Conservation (phyloP, 2,329 filamentous ascomycete species). For the Ascochyta koolunga region DNA sequence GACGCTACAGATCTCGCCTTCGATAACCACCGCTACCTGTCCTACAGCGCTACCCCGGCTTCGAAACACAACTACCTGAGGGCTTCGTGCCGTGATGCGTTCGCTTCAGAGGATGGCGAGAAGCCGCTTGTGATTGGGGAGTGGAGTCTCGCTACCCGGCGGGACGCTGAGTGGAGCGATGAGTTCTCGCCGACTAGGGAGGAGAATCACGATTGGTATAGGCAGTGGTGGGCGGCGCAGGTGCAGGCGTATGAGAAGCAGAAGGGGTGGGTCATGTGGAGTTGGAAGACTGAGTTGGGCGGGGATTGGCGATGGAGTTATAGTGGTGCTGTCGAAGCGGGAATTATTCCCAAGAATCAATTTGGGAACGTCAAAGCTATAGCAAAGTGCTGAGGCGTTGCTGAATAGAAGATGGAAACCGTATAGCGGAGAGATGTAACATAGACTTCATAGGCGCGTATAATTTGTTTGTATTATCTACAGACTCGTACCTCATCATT, state of each 20-base stretch:
- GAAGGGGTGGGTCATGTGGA: slow-evolving; percentile 66
- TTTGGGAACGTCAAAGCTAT: not conserved
- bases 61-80: slow-evolving; percentile 58
- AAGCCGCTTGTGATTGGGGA: slow-evolving; percentile 63
- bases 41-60: slow-evolving; percentile 49
- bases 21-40: slow-evolving; percentile 65
- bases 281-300: slow-evolving; percentile 61
- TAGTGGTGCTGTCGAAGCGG: slow-evolving; percentile 23
- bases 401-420: not conserved
- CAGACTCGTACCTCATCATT: not conserved
- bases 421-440: not conserved
- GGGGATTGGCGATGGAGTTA: slow-evolving; percentile 59
- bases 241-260: slow-evolving; percentile 60
- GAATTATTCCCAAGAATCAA: slow-evolving; percentile 1
- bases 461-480: slow-evolving; percentile 4
- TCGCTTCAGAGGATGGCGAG: slow-evolving; percentile 48
- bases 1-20: slow-evolving; percentile 54
- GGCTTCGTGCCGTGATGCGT: slow-evolving; percentile 55
- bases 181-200: slow-evolving; percentile 50
- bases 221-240: slow-evolving; percentile 64
- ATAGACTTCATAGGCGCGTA: not conserved
- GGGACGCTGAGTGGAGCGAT: slow-evolving; percentile 54
- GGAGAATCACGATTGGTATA: slow-evolving; percentile 58
- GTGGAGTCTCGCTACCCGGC: slow-evolving; percentile 62
- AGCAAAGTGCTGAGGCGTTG: slow-evolving; percentile 1